These are phyloP conservation scores for Acaromyces ingoldii DNA, from an alignment of 1,284 basidiomycete genomes.

Conservation along the genomic window DNA sequence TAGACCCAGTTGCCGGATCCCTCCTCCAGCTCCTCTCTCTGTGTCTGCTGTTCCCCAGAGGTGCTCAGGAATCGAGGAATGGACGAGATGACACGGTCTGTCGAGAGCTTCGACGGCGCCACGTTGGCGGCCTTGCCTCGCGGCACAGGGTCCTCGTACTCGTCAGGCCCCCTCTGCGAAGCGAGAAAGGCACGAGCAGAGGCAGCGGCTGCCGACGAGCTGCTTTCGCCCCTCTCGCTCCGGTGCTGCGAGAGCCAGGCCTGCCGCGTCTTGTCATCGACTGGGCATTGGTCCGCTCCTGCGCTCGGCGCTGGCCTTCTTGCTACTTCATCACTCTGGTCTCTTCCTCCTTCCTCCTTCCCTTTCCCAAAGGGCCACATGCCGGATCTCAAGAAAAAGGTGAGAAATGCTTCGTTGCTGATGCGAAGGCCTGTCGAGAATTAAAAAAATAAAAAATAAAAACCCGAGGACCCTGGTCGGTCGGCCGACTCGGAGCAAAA, in stretches of 20 bases:
- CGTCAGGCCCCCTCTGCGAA: neutral
- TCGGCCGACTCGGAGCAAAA: no score
- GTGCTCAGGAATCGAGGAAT: slow-evolving; percentile 66
- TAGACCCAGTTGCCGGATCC: slow-evolving; percentile 75
- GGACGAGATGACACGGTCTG: slow-evolving; percentile 74
- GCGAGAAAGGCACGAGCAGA: neutral
- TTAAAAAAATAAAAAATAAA: no score
- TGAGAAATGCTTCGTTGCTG: no score
- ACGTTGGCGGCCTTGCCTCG: slow-evolving; percentile 13
- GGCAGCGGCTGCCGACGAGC: slow-evolving; percentile 14
- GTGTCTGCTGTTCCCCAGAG: slow-evolving; percentile 3
- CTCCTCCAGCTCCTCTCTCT: slow-evolving; percentile 11
- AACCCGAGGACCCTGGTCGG: no score
- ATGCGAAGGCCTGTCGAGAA: no score
- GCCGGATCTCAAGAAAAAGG: no score
- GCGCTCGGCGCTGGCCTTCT: no score
- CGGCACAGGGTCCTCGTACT: neutral
- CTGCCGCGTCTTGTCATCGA: slow-evolving; percentile 58
- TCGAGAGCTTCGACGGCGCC: slow-evolving; percentile 52
- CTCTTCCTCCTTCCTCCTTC: no score
- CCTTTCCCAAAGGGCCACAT: no score
- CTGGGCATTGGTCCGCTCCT: no score
- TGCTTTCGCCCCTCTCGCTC: slow-evolving; percentile 24
- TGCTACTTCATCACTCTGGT: no score
- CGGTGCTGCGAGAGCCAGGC: slow-evolving; percentile 51